A percentile compares a stretch with the other conserved stretches of the same genome.
phyloP scores from a whole-genome alignment of 164 flowering plant genomes.

The Nymphaea thermarum region DNA sequence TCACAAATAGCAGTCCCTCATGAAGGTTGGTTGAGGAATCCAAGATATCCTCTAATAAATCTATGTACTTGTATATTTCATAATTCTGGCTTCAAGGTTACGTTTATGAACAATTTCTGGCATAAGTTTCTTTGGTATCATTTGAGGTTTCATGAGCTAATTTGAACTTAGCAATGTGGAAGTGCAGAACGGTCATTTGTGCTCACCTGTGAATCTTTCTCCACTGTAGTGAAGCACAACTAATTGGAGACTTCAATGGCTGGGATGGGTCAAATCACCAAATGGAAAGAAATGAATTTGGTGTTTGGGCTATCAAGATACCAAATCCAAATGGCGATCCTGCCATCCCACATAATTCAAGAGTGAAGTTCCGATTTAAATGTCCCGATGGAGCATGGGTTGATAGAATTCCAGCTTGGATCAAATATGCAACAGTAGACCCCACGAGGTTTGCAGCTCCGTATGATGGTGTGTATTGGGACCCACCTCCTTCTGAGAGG shows the following conservation, averaged over 20 bases:
- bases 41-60: too few species aligned
- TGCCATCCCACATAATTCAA: constrained; percentile 75
- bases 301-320: constrained; percentile 80
- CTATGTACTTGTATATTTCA: too few species aligned
- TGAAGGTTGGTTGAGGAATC: too few species aligned
- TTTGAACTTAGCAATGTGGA: too few species aligned
- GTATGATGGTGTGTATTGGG: constrained; percentile 95
- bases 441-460: constrained; percentile 76
- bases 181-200: too few species aligned
- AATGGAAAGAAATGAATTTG: constrained; percentile 82
- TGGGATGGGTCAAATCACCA: constrained; percentile 85
- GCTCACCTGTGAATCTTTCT: too few species aligned
- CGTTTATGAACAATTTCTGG: too few species aligned
- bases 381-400: constrained; percentile 80
- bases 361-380: constrained; percentile 78
- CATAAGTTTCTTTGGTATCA: too few species aligned
- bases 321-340: constrained; percentile 61
- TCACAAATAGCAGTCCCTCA: too few species aligned
- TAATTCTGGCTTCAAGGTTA: too few species aligned
- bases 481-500: constrained; percentile 89
- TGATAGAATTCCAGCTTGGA: constrained; percentile 97
- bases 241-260: constrained; percentile 91
- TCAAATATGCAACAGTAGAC: constrained; percentile 82
- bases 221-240: constrained; percentile 69
- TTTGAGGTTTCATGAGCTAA: too few species aligned